Evolutionary conservation across 352 stramenopile genomes (phyloP), one percentile per base, ranked within the genome.

Genomic region (Pythium plurisporium): DNA sequence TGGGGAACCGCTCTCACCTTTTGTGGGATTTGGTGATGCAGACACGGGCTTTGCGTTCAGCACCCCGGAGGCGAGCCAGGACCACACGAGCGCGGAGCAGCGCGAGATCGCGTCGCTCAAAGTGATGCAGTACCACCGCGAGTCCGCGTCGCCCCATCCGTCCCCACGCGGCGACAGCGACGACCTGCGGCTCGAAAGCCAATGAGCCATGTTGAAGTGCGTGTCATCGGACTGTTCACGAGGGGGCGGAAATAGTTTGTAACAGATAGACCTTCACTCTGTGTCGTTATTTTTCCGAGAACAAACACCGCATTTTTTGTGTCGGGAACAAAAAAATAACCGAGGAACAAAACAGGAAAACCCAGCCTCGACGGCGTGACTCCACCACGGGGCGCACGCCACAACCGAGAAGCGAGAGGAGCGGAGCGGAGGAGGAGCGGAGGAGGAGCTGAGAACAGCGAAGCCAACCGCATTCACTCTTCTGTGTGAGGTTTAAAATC

Each of bases 11-110:
- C n/a, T n/a, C n/a, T n/a, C n/a, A n/a, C n/a, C n/a, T n/a, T n/a
- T 29, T 25, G 3, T 30, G 36, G 6, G 9, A 22, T 34, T 47
- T 17, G 4, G 42, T 46, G 25, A 15, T 52, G 51, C 33, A 89
- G 73, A 82, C 37, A 73, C 64, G 14, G 72, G 74, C 47, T 83
- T 71, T 59, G 67, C 74, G 12, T 82, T 86, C 63, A 85, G 65
- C 64, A 70, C 73, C 11, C 52, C 70, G 5, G 72, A 84, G 6
- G 62, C 62, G 8, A 44, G 44, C 22, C 19, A 45, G 5, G 27
- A 50, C 10, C 38, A 26, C 1, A 10, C 23, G 3, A 15, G n/a
- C 1, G 27, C 42, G 3, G 14, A 55, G 27, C 42, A 69, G 23
- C 72, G 67, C 54, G 72, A 79, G 38, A 72, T 76, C 46, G 67